Evolutionary conservation across 306 rosid genomes (phyloP), one percentile per base, ranked within the genome.

Genomic region (Begonia fuchsioides): DNA sequence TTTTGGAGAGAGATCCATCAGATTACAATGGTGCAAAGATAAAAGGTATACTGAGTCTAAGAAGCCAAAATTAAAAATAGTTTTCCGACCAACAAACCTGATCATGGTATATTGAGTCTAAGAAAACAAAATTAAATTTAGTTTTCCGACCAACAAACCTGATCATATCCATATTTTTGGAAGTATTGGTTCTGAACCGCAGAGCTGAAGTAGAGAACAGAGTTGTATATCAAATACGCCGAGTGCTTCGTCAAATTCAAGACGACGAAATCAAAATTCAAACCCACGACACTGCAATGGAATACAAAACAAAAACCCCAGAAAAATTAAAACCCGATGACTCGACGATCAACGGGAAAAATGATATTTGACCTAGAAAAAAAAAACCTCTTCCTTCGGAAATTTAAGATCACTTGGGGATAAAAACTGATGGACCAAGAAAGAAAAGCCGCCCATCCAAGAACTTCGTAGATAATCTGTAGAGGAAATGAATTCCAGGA

Each of bases 191-290:
- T 66, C 53, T 85, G 95, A 56, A 81, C 60, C 13, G 68, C 47
- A 26, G 90, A 59, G 63, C 92, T 84, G 49, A 90, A 84, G 82
- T 62, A 90, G 63, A 90, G 68, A 54, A 85, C 60, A 13, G 81
- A 66, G 69, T 90, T 90, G 75, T 85, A 90, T 5, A 90, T 67
- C 49, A 90, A 79, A 75, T 90, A 90, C 8, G 87, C 60, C 1
- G 85, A 51, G 68, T 90, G 98, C 71, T 90, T 90, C 0, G 94
- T 79, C 68, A 90, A 61, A 62, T 85, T 90, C 64, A 90, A 64
- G 47, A 90, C 35, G 69, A 76, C 85, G 14, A 81, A 90, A 77
- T 84, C 92, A 61, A 81, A 76, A 77, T 76, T 90, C 73, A 90
- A 44, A 12, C 97, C 97, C 53, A 90, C 97, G 44, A 90, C 97